A percentile compares a stretch with the other conserved stretches of the same genome.
These are phyloP conservation scores for Naganishia sp. DNA, from an alignment of 1,284 basidiomycete genomes.

Conservation along the genomic window DNA sequence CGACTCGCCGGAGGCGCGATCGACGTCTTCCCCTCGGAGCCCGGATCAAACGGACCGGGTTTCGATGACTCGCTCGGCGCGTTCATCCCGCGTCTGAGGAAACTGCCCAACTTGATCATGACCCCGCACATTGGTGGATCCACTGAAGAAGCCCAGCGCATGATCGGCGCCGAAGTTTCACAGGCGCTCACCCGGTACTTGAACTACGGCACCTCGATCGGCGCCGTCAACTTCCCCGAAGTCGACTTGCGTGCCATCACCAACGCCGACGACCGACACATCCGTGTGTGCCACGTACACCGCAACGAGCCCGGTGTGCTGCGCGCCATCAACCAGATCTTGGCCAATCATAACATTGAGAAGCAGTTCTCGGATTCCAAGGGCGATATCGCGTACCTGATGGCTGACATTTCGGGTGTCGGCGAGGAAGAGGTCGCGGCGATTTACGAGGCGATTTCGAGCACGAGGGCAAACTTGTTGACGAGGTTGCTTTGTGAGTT, in stretches of 20 bases:
- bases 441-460: slow-evolving; percentile 78
- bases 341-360: slow-evolving; percentile 96
- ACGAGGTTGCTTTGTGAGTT: slow-evolving; percentile 67
- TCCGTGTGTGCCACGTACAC: slow-evolving; percentile 95
- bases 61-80: slow-evolving; percentile 83
- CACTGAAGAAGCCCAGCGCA: slow-evolving; percentile 96
- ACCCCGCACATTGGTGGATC: slow-evolving; percentile 99
- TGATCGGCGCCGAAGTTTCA: slow-evolving; percentile 96
- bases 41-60: slow-evolving; percentile 78
- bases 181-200: slow-evolving; percentile 84
- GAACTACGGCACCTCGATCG: slow-evolving; percentile 84
- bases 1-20: slow-evolving; percentile 92
- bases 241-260: slow-evolving; percentile 93
- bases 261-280: slow-evolving; percentile 71
- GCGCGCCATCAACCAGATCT: slow-evolving; percentile 85
- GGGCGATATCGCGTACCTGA: slow-evolving; percentile 81
- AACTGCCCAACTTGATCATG: slow-evolving; percentile 83
- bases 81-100: slow-evolving; percentile 73
- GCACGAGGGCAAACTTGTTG: slow-evolving; percentile 80
- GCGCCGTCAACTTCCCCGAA: slow-evolving; percentile 98
- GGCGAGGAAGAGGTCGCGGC: slow-evolving; percentile 75
- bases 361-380: slow-evolving; percentile 98
- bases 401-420: slow-evolving; percentile 83
- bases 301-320: slow-evolving; percentile 97
- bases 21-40: slow-evolving; percentile 93